These are phyloP conservation scores for Nakazawaea wyomingensis DNA, from an alignment of 805 yeast genomes.

Conservation along the genomic window DNA sequence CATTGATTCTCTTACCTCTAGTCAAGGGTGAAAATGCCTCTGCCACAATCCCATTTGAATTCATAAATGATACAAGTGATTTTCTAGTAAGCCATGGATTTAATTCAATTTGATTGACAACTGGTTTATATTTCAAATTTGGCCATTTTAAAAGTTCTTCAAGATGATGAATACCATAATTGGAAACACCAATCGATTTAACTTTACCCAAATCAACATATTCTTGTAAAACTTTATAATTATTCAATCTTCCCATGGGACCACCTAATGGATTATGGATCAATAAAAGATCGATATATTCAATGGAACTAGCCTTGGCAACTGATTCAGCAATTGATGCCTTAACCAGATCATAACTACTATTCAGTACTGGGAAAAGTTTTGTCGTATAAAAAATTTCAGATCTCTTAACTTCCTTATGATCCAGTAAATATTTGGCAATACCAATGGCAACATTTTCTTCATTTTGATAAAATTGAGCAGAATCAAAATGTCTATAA, in stretches of 20 bases:
- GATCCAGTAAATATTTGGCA: constrained; percentile 28
- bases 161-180: constrained; percentile 53
- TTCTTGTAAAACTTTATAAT: constrained; percentile 54
- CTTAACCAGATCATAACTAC: constrained; percentile 33
- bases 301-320: constrained; percentile 36
- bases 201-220: constrained; percentile 45
- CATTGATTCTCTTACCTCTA: constrained; percentile 41
- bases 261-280: constrained; percentile 47
- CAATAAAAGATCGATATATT: constrained; percentile 49
- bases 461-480: neutral
- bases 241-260: constrained; percentile 33
- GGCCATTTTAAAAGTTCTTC: constrained; percentile 46
- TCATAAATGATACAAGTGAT: constrained; percentile 39
- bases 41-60: constrained; percentile 38
- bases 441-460: constrained; percentile 34
- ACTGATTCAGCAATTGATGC: constrained; percentile 39
- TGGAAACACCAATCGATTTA: constrained; percentile 57
- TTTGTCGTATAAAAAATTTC: constrained; percentile 40
- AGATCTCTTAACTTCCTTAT: constrained; percentile 25
- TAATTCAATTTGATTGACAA: constrained; percentile 45
- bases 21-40: constrained; percentile 69
- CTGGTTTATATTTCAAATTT: constrained; percentile 38
- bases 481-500: neutral
- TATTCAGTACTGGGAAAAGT: constrained; percentile 23
- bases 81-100: constrained; percentile 45